Conservation (phyloP, 2,329 filamentous ascomycete species). For the Juglanconis oblonga region DNA sequence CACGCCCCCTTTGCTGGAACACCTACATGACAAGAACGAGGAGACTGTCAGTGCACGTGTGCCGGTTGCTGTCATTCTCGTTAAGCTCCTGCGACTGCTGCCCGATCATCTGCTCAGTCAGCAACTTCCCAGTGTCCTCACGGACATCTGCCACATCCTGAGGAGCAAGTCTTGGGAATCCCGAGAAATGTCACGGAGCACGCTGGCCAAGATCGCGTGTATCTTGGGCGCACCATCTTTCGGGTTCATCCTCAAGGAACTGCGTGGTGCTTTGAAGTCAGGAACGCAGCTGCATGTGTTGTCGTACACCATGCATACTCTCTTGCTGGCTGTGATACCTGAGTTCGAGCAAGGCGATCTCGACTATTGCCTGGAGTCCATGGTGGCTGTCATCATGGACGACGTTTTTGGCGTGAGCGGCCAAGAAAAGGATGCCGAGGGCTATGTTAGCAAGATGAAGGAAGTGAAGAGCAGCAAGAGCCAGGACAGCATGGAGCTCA, state of each 20-base stretch:
- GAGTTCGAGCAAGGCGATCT: conserved; percentile 77
- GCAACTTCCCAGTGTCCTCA: conserved; percentile 77
- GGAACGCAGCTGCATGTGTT: conserved; percentile 94
- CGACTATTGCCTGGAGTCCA: conserved; percentile 77
- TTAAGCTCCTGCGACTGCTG: conserved; percentile 81
- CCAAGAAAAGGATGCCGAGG: conserved; percentile 95
- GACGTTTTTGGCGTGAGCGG: conserved; percentile 92
- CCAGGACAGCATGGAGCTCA: conserved; percentile 92
- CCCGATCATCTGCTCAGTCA: conserved; percentile 69
- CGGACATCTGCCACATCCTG: conserved; percentile 90
- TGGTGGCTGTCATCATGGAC: conserved; percentile 89
- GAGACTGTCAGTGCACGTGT: conserved; percentile 90
- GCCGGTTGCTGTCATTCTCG: conserved; percentile 81
- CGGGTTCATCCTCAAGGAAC: conserved; percentile 88
- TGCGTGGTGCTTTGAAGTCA: conserved; percentile 75
- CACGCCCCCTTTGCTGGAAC: conserved; percentile 74
- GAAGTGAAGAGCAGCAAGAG: conserved; percentile 98
- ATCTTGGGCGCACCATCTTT: conserved; percentile 81
- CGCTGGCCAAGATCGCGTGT: conserved; percentile 77
- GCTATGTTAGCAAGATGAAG: conserved; percentile 92
- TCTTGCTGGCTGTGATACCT: conserved; percentile 73
- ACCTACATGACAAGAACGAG: conserved; percentile 93
- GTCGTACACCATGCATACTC: conserved; percentile 90
- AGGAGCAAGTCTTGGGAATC: conserved; percentile 86
- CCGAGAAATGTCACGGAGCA: conserved; percentile 86